phyloP scores from a whole-genome alignment of 2,329 filamentous ascomycete species.

The Beauveria medogensis region DNA sequence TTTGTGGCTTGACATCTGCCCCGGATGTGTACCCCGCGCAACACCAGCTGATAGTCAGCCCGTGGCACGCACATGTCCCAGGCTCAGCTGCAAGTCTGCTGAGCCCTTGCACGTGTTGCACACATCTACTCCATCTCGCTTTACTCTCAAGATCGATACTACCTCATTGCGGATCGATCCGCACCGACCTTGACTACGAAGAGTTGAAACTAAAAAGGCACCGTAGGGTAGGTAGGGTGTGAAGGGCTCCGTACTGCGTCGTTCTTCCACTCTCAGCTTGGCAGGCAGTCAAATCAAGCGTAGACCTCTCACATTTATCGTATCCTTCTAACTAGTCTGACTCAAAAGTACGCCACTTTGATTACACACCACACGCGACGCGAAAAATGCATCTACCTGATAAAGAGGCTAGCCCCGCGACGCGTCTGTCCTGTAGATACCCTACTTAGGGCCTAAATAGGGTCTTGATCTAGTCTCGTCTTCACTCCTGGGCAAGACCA shows the following conservation, averaged over 20 bases:
- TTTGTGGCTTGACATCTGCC: too few relatives aligned
- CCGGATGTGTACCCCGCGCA: too few relatives aligned
- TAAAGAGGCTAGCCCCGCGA: neutral
- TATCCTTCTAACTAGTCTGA: too few relatives aligned
- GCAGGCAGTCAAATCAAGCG: too few relatives aligned
- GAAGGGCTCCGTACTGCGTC: too few relatives aligned
- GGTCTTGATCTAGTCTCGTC: too few relatives aligned
- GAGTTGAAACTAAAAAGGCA: neutral
- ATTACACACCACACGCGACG: neutral
- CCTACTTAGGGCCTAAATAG: too few relatives aligned
- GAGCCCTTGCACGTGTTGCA: conserved; percentile 2
- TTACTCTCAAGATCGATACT: neutral
- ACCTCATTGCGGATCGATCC: neutral
- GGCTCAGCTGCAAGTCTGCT: neutral
- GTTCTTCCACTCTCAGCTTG: too few relatives aligned
- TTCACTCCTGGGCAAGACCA: conserved; percentile 15
- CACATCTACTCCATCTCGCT: neutral
- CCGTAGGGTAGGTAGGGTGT: neutral
- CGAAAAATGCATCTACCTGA: neutral
- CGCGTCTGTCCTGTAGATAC: neutral
- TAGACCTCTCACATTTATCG: too few relatives aligned
- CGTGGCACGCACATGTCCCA: neutral
- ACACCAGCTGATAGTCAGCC: neutral
- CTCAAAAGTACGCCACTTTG: too few relatives aligned
- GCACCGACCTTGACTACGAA: neutral